Conservation (phyloP, 2,329 filamentous ascomycete species). For the Sclerotiophoma versabilis region DNA sequence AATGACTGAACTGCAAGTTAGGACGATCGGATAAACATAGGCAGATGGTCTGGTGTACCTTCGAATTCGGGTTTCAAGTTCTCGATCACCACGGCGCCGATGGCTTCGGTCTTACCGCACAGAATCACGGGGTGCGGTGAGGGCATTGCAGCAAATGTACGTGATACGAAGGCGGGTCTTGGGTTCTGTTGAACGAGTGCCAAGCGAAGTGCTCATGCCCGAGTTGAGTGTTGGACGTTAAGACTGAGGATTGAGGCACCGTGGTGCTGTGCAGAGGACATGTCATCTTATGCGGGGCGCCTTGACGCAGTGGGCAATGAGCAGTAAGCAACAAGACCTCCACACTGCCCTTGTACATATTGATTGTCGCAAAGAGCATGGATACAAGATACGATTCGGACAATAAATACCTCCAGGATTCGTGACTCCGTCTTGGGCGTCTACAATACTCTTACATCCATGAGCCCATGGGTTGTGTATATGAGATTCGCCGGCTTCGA, state of each 20-base stretch:
- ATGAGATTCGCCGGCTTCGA: too few relatives aligned
- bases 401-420: too few relatives aligned
- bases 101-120: constrained; percentile 16
- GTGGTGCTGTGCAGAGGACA: neutral
- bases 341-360: too few relatives aligned
- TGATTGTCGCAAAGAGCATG: too few relatives aligned
- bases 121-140: constrained; percentile 10
- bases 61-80: constrained; percentile 15
- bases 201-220: neutral
- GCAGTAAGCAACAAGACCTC: too few relatives aligned
- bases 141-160: neutral
- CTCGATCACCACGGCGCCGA: constrained; percentile 11
- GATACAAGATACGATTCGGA: too few relatives aligned
- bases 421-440: too few relatives aligned
- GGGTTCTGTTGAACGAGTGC: neutral
- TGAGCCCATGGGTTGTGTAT: too few relatives aligned
- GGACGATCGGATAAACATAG: too few relatives aligned
- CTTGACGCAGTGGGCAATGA: neutral
- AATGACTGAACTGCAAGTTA: constrained; percentile 1
- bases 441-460: too few relatives aligned
- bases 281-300: neutral
- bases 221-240: neutral
- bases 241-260: neutral
- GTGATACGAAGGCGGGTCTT: neutral
- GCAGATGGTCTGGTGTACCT: neutral